Conservation (phyloP, 2,329 filamentous ascomycete species). For the Botrytis fragariae region DNA sequence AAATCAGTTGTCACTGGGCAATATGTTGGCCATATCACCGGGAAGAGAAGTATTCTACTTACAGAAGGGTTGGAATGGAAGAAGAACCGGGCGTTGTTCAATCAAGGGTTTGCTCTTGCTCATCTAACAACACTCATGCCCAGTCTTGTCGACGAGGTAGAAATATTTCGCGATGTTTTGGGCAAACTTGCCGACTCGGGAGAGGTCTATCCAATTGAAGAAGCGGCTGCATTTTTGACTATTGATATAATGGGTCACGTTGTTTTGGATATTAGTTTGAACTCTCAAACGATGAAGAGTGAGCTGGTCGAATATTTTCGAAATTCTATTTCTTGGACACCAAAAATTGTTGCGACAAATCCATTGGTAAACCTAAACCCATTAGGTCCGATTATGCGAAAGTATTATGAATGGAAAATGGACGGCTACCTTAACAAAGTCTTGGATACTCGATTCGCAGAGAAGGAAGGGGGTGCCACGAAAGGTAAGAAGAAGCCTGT, state of each 20-base stretch:
- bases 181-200: conserved; percentile 26
- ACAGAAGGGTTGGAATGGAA: conserved; percentile 32
- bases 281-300: conserved; percentile 27
- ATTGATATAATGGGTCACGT: conserved; percentile 32
- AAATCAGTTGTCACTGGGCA: background rate
- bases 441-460: conserved; percentile 27
- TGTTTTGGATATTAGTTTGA: conserved; percentile 23
- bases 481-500: conserved; percentile 23
- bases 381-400: conserved; percentile 25
- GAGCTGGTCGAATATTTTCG: conserved; percentile 27
- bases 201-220: conserved; percentile 28
- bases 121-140: conserved; percentile 26
- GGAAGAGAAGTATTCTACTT: conserved; percentile 26
- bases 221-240: conserved; percentile 25
- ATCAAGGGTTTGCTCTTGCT: conserved; percentile 29
- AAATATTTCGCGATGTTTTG: conserved; percentile 22
- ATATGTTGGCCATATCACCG: conserved; percentile 19
- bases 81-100: conserved; percentile 29
- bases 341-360: conserved; percentile 24
- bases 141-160: conserved; percentile 28
- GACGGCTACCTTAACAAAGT: conserved; percentile 29
- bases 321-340: conserved; percentile 27
- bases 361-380: conserved; percentile 24
- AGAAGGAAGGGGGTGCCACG: conserved; percentile 15
- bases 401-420: conserved; percentile 30